Conservation (phyloP, 2,329 filamentous ascomycete species). For the Venturia effusa region DNA sequence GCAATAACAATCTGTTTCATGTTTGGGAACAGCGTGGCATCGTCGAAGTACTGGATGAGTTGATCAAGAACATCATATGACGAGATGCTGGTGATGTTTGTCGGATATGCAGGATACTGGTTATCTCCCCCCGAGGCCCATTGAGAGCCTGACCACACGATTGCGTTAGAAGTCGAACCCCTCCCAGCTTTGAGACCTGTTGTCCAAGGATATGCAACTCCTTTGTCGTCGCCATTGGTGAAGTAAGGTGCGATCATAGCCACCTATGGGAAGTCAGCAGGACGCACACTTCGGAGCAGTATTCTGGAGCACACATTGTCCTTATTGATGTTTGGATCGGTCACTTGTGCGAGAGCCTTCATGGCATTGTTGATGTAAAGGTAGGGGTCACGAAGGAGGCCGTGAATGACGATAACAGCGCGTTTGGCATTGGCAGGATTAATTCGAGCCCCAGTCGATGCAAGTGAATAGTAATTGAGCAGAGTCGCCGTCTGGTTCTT, state of each 20-base stretch:
- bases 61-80: slow-evolving; percentile 11
- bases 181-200: not conserved
- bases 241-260: slow-evolving; percentile 12
- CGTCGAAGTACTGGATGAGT: slow-evolving; percentile 11
- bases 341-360: not conserved
- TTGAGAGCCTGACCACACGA: slow-evolving; percentile 12
- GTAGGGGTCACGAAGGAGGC: slow-evolving; percentile 11
- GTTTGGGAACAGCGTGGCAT: slow-evolving; percentile 11
- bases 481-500: slow-evolving; percentile 9
- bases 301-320: not conserved
- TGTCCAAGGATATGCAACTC: slow-evolving; percentile 4
- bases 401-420: slow-evolving; percentile 12
- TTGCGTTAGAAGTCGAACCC: not conserved
- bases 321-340: not conserved
- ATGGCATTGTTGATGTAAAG: slow-evolving; percentile 12
- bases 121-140: slow-evolving; percentile 12
- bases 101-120: slow-evolving; percentile 10
- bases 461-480: slow-evolving; percentile 12
- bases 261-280: slow-evolving; percentile 2
- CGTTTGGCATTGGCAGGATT: slow-evolving; percentile 8
- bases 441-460: not conserved
- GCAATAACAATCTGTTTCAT: slow-evolving; percentile 12
- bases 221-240: slow-evolving; percentile 13
- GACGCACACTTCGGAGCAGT: not conserved
- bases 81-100: slow-evolving; percentile 8